Evolutionary conservation across 2,329 filamentous ascomycete genomes (phyloP), one percentile per base, ranked within the genome.

Genomic region (Xylaria arbuscula): DNA sequence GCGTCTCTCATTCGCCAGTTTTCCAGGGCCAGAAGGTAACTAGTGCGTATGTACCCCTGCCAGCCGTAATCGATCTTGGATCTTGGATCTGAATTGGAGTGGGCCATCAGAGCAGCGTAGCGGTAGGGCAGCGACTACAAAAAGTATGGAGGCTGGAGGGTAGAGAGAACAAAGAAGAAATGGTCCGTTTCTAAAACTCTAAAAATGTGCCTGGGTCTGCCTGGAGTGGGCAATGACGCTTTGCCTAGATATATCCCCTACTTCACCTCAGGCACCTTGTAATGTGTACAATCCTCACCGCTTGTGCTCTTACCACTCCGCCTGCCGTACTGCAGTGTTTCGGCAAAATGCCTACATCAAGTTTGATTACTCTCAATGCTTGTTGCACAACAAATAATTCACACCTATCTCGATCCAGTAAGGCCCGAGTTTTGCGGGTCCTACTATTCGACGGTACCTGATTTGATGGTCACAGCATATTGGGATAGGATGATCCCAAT

Each of bases 1-100:
- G 42, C 15, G 4, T 22, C 7, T 69, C 38, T 64, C 38, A 72
- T 73, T 73, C 62, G 71, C 42, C 47, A n/a, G 32, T 15, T 11
- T 17, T 28, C 17, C 45, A 48, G 22, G 19, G 19, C 42, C 10
- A 19, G 42, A 17, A 17, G 10, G 42, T n/a, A 10, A 19, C 42
- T 47, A 47, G 42, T 28, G 28, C 28, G 28, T 28, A 28, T 28
- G 28, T 5, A 28, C 5, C 28, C 28, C 28, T 28, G 28, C 5
- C 28, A 28, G 28, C 28, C 28, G 28, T 10, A 19, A 36, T 36
- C 17, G n/a, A 22, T 36, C 32, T 55, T 32, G 32, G 51, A 55
- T 55, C 51, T 55, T 22, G 17, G 51, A 55, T 55, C 51, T 36
- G 10, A 28, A 38, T 38, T 55, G 32, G 6, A 38, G 51, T 38